These are phyloP conservation scores for Pythium brachiatum DNA, from an alignment of 352 stramenopile species.

Conservation along the genomic window DNA sequence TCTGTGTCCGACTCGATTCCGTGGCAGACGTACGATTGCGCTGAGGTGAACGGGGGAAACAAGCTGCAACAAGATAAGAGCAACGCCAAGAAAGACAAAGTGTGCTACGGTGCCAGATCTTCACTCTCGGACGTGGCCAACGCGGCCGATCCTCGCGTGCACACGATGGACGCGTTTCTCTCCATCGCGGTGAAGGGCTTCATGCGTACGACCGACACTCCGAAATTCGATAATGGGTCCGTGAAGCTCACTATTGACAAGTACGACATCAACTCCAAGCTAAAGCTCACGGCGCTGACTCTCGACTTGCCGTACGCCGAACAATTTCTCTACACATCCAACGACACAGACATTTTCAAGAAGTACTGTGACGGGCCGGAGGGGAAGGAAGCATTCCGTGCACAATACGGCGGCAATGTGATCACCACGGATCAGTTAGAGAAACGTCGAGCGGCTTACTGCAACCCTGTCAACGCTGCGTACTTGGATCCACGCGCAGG, in stretches of 20 bases:
- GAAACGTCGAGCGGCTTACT: conserved; percentile 13
- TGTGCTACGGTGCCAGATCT: conserved; percentile 36
- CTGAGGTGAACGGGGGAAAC: conserved; percentile 22
- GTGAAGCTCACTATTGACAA: conserved; percentile 30
- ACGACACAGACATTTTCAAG: too few relatives aligned
- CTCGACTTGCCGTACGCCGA: conserved; percentile 34
- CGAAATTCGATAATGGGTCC: conserved; percentile 22
- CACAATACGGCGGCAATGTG: too few relatives aligned
- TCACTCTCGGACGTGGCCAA: conserved; percentile 31
- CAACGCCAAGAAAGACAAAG: too few relatives aligned
- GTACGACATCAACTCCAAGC: conserved; percentile 30
- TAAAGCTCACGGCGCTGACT: conserved; percentile 39
- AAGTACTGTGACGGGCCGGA: conserved; percentile 27
- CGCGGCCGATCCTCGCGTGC: conserved; percentile 24
- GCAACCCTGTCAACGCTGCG: conserved; percentile 31
- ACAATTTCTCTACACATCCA: conserved; percentile 33
- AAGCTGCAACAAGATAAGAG: background rate
- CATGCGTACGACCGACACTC: conserved; percentile 28
- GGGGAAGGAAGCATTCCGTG: too few relatives aligned
- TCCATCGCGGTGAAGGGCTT: conserved; percentile 24
- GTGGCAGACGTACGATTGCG: conserved; percentile 31
- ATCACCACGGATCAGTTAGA: too few relatives aligned
- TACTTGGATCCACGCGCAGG: conserved; percentile 26
- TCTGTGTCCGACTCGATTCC: conserved; percentile 37
- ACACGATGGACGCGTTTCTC: conserved; percentile 29